Conservation (phyloP, 805 yeast genomes). For the Saccharomycopsis sp. region DNA sequence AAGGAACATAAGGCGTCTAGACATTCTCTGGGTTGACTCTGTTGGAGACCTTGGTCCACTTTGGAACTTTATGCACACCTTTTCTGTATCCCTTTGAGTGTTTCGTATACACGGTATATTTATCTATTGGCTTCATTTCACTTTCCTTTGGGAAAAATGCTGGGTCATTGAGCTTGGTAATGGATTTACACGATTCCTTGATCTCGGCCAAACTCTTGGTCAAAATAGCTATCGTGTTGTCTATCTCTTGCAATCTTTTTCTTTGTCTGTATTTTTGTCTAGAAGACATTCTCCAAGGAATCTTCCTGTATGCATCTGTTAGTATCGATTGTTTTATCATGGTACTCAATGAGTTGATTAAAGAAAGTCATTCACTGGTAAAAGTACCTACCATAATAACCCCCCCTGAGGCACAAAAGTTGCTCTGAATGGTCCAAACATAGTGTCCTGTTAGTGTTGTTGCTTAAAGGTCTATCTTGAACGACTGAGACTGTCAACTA, state of each 20-base stretch:
- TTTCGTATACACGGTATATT: conserved; percentile 79
- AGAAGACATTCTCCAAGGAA: conserved; percentile 70
- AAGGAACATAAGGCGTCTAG: conserved; percentile 30
- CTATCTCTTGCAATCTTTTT: conserved; percentile 75
- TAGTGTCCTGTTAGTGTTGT: conserved; percentile 23
- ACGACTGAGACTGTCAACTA: neutral
- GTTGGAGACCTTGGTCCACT: conserved; percentile 82
- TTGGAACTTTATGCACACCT: conserved; percentile 79
- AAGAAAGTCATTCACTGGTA: neutral
- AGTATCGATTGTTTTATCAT: conserved; percentile 7
- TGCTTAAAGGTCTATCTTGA: neutral
- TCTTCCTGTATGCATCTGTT: conserved; percentile 41
- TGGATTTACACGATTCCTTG: conserved; percentile 29
- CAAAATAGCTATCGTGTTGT: conserved; percentile 63
- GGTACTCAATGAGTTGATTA: neutral
- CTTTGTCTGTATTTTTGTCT: conserved; percentile 82
- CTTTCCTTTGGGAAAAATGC: conserved; percentile 63
- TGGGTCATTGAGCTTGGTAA: conserved; percentile 33
- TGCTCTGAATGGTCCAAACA: conserved; percentile 71
- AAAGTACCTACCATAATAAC: conserved; percentile 50
- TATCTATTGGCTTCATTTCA: conserved; percentile 77
- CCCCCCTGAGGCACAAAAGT: conserved; percentile 59
- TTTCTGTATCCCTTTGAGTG: conserved; percentile 76
- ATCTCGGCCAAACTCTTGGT: conserved; percentile 39
- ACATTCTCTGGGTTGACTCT: conserved; percentile 73